These are phyloP conservation scores for Xenoacremonium recifei DNA, from an alignment of 2,329 filamentous ascomycete genomes.

Conservation along the genomic window DNA sequence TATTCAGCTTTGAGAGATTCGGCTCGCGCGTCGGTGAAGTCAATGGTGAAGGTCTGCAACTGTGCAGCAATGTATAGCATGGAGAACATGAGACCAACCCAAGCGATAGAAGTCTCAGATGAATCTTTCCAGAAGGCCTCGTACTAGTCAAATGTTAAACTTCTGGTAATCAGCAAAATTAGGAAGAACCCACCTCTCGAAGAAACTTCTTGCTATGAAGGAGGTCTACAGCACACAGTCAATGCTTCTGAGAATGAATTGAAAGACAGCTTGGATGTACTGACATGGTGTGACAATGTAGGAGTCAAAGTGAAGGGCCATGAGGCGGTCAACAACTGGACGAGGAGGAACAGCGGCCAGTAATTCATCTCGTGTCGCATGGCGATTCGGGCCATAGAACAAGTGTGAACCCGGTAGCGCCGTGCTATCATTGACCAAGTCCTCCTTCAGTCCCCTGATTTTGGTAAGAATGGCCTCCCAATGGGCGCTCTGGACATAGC, in stretches of 20 bases:
- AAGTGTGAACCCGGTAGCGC: constrained; percentile 10
- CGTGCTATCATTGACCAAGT: constrained; percentile 10
- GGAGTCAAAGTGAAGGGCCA: constrained; percentile 14
- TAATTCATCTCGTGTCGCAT: constrained; percentile 13
- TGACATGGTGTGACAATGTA: constrained; percentile 13
- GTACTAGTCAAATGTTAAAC: constrained; percentile 13
- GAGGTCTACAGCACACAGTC: constrained; percentile 10
- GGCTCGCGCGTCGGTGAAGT: constrained; percentile 3
- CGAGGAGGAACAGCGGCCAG: constrained; percentile 13
- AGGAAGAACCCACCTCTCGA: constrained; percentile 12
- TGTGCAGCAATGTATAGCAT: constrained; percentile 13
- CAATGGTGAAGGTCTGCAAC: constrained; percentile 10
- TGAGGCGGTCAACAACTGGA: constrained; percentile 14
- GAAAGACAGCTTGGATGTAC: constrained; percentile 4
- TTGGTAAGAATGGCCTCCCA: constrained; percentile 16
- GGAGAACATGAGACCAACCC: constrained; percentile 15
- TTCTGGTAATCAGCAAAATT: not conserved
- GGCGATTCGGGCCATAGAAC: constrained; percentile 13
- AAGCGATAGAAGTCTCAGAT: constrained; percentile 8
- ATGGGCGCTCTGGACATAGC: constrained; percentile 14
- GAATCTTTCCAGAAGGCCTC: constrained; percentile 12
- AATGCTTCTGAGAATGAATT: constrained; percentile 6
- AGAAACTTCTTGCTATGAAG: constrained; percentile 14
- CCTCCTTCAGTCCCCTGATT: constrained; percentile 14
- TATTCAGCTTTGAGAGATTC: constrained; percentile 10